These are phyloP conservation scores for Tulasnella calospora DNA, from an alignment of 768 basidiomycete species.

Conservation along the genomic window DNA sequence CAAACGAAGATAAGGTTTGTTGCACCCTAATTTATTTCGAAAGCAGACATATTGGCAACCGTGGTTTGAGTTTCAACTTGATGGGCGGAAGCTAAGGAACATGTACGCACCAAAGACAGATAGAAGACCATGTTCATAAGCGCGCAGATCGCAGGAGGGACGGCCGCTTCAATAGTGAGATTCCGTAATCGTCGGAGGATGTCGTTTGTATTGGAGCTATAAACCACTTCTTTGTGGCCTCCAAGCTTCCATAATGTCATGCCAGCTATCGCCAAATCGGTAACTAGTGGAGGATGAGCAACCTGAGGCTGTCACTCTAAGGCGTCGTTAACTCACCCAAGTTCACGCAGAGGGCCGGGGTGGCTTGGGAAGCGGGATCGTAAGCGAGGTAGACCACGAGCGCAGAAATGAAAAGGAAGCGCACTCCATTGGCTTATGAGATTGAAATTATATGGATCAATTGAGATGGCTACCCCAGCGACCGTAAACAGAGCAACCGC, in stretches of 20 bases:
- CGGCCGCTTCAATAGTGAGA: neutral
- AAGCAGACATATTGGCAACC: neutral
- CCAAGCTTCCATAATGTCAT: neutral
- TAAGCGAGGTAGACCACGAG: neutral
- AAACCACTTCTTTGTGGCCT: neutral
- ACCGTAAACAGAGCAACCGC: neutral
- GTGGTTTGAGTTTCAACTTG: neutral
- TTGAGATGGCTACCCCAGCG: neutral
- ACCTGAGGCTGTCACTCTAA: neutral
- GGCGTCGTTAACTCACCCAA: neutral
- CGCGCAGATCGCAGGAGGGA: conserved; percentile 6
- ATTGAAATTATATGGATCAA: neutral
- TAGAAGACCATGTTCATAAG: neutral
- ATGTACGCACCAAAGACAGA: neutral
- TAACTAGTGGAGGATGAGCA: neutral
- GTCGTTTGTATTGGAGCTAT: neutral
- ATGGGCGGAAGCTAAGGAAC: neutral
- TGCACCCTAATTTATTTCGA: neutral
- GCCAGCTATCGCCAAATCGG: neutral
- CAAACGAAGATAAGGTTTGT: neutral
- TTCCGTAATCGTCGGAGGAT: neutral
- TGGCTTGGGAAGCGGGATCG: neutral
- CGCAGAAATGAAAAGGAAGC: neutral
- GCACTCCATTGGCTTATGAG: neutral
- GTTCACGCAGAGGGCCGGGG: neutral